phyloP scores from a whole-genome alignment of 306 rosid genomes.

The Medicago arabica region DNA sequence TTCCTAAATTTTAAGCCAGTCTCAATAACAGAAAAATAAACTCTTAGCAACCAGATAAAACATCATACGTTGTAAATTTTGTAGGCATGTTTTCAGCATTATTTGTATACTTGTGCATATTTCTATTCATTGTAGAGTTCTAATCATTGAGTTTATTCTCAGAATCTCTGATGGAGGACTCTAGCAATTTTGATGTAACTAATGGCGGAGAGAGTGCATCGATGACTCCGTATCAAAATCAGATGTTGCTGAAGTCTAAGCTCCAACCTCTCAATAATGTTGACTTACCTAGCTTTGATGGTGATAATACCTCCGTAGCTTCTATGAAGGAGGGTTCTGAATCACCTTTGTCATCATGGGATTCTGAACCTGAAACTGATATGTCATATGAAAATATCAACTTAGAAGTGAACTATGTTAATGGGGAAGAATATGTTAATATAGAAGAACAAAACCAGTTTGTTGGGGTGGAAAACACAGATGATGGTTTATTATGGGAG shows the following conservation, averaged over 20 bases:
- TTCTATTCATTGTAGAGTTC: conserved; percentile 20
- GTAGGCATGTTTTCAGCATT: too few species aligned
- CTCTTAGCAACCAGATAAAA: too few species aligned
- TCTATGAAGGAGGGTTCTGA: conserved; percentile 55
- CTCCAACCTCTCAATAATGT: conserved; percentile 46
- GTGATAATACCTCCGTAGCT: conserved; percentile 56
- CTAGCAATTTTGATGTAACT: conserved; percentile 46
- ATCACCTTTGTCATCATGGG: conserved; percentile 58
- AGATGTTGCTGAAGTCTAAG: conserved; percentile 8
- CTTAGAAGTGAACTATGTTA: conserved; percentile 46
- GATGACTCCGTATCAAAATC: conserved; percentile 55
- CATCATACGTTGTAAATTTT: too few species aligned
- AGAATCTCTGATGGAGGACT: conserved; percentile 52
- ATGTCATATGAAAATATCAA: conserved; percentile 17
- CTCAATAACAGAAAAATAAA: too few species aligned
- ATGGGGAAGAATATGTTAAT: conserved; percentile 47
- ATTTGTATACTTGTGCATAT: conserved; percentile 22
- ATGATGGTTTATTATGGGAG: conserved; percentile 28
- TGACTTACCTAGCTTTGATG: conserved; percentile 59
- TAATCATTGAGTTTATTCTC: conserved; percentile 17
- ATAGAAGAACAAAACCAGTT: conserved; percentile 45
- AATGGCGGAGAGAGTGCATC: conserved; percentile 43
- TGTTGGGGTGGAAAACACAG: conserved; percentile 39
- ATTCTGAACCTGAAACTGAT: conserved; percentile 59
- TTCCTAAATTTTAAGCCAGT: too few species aligned